Percentiles rank a stretch among this genome's conserved stretches.
Conservation (phyloP, 305 asterid species). For the Fraxinus nigra region DNA sequence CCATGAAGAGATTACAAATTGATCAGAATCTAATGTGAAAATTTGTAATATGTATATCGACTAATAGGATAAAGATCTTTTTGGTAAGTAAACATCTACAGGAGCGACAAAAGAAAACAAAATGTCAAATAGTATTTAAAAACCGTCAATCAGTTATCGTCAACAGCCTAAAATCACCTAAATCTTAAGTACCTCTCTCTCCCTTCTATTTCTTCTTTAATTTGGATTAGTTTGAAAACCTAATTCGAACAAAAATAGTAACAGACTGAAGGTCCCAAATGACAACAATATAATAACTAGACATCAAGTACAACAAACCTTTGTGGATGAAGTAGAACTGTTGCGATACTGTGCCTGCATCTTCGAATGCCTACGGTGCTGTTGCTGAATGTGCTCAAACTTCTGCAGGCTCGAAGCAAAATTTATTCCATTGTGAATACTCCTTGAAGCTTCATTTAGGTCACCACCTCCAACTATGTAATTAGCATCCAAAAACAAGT, state of each 20-base stretch:
- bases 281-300: not conserved
- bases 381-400: constrained; percentile 74
- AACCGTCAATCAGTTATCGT: not conserved
- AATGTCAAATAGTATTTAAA: not conserved
- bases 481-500: constrained; percentile 38
- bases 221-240: not conserved
- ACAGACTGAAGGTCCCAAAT: not conserved
- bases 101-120: not conserved
- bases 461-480: constrained; percentile 62
- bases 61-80: not conserved
- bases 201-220: not conserved
- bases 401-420: constrained; percentile 64
- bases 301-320: constrained; percentile 45
- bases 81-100: not conserved
- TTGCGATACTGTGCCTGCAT: constrained; percentile 45
- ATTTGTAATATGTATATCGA: not conserved
- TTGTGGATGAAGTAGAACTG: constrained; percentile 43
- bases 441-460: constrained; percentile 37
- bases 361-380: constrained; percentile 63
- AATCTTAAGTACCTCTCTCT: not conserved
- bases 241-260: not conserved
- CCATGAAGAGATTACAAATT: not conserved
- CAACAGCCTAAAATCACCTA: not conserved
- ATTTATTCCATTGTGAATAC: constrained; percentile 53
- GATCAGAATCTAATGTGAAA: constrained; percentile 5